A percentile compares a stretch with the other conserved stretches of the same genome.
These are phyloP conservation scores for Chlorociboria aeruginascens DNA, from an alignment of 495 filamentous ascomycete genomes.

Conservation along the genomic window DNA sequence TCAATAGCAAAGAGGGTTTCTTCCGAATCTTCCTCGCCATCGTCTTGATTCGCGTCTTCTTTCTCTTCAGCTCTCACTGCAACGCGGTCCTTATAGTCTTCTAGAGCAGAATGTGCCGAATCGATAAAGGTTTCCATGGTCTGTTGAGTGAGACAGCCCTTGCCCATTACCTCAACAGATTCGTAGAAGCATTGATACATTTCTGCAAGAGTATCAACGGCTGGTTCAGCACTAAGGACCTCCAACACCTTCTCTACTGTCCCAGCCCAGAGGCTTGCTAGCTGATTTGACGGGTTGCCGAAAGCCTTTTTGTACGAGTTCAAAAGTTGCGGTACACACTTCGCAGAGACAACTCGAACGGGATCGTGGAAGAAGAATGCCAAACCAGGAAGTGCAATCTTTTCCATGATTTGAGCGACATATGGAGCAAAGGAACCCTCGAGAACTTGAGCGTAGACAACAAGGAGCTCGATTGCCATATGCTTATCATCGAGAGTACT, in stretches of 20 bases:
- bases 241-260: constrained; percentile 88
- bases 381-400: constrained; percentile 85
- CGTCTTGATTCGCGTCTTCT: constrained; percentile 56
- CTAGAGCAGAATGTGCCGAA: constrained; percentile 66
- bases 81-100: constrained; percentile 85
- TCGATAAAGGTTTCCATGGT: constrained; percentile 84
- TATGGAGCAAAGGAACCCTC: constrained; percentile 87
- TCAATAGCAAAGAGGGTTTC: constrained; percentile 84
- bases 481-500: constrained; percentile 96
- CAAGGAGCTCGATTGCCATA: constrained; percentile 94
- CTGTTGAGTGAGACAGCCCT: constrained; percentile 59
- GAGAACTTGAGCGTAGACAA: constrained; percentile 90
- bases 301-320: constrained; percentile 88
- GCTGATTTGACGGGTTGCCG: constrained; percentile 60
- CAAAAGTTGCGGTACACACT: constrained; percentile 86
- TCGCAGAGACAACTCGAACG: constrained; percentile 88
- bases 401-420: constrained; percentile 87
- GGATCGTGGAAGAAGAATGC: constrained; percentile 99
- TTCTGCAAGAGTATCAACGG: constrained; percentile 91
- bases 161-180: constrained; percentile 86
- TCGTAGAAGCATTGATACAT: constrained; percentile 99
- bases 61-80: constrained; percentile 66
- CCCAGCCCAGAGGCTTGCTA: constrained; percentile 68
- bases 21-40: constrained; percentile 72
- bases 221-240: constrained; percentile 87